These are phyloP conservation scores for Tubosaeta brunneosetosa DNA, from an alignment of 768 basidiomycete genomes.

Conservation along the genomic window DNA sequence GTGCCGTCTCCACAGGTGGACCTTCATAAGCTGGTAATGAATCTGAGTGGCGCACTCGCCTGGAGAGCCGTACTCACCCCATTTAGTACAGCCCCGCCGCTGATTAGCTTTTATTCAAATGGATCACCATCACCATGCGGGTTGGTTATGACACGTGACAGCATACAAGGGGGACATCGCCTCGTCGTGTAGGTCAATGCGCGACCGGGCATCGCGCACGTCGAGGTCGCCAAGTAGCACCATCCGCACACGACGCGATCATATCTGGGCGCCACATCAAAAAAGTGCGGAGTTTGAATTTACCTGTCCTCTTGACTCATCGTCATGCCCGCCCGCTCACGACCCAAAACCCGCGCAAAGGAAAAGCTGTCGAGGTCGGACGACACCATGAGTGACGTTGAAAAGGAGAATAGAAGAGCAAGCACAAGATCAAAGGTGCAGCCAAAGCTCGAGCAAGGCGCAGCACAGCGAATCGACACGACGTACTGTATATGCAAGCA, in stretches of 20 bases:
- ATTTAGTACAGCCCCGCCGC: slow-evolving; percentile 9
- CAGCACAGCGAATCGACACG: slow-evolving; percentile 15
- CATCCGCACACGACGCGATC: not conserved
- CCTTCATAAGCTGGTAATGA: not conserved
- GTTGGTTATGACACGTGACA: slow-evolving; percentile 11
- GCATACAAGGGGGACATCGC: not conserved
- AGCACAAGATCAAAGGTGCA: slow-evolving; percentile 23
- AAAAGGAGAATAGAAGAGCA: slow-evolving; percentile 29
- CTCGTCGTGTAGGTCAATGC: not conserved
- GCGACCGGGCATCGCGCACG: not conserved
- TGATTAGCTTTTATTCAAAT: slow-evolving; percentile 16
- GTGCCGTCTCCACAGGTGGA: not conserved
- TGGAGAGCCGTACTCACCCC: slow-evolving; percentile 3
- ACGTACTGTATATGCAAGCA: slow-evolving; percentile 57
- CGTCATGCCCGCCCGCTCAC: slow-evolving; percentile 45
- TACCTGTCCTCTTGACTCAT: slow-evolving; percentile 25
- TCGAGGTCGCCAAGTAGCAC: not conserved
- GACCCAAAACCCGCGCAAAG: slow-evolving; percentile 31
- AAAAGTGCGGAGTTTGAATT: slow-evolving; percentile 30
- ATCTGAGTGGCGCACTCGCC: slow-evolving; percentile 1
- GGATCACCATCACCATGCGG: slow-evolving; percentile 4
- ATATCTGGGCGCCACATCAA: slow-evolving; percentile 18
- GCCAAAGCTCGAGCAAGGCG: slow-evolving; percentile 13
- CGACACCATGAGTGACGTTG: slow-evolving; percentile 23
- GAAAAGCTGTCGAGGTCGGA: slow-evolving; percentile 16